Conservation (phyloP, 352 stramenopile genomes). For the Phytophthora fragariaefolia region DNA sequence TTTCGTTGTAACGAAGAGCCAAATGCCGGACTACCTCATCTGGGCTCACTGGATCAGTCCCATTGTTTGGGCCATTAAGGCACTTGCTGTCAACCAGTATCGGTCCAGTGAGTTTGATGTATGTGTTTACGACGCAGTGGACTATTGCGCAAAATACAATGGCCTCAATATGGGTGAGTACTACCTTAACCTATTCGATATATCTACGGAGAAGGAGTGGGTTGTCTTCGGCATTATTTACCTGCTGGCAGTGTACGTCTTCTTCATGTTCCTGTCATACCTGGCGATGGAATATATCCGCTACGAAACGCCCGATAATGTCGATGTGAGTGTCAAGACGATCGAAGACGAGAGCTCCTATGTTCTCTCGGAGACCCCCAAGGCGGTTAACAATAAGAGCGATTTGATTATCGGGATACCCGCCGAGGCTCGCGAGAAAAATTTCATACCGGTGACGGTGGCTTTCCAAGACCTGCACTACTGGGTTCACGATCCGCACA, state of each 20-base stretch:
- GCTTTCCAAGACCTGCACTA: slow-evolving; percentile 26
- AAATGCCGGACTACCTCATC: slow-evolving; percentile 4
- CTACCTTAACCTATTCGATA: slow-evolving; percentile 14
- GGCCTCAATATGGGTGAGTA: slow-evolving; percentile 39
- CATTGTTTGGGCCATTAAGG: slow-evolving; percentile 24
- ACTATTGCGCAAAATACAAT: slow-evolving; percentile 23
- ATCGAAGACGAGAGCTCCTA: slow-evolving; percentile 1
- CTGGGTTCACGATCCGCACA: slow-evolving; percentile 8
- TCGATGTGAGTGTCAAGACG: not conserved
- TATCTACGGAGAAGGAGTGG: slow-evolving; percentile 11
- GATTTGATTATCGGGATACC: not conserved
- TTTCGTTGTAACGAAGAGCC: slow-evolving; percentile 2
- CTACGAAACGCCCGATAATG: slow-evolving; percentile 2
- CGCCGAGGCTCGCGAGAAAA: slow-evolving; percentile 4
- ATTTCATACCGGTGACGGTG: slow-evolving; percentile 20
- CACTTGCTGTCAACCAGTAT: slow-evolving; percentile 36
- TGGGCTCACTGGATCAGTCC: slow-evolving; percentile 35
- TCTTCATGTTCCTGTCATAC: slow-evolving; percentile 4
- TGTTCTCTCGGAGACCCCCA: not conserved
- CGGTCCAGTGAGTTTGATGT: slow-evolving; percentile 22
- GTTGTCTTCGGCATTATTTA: slow-evolving; percentile 13
- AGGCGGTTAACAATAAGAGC: not conserved
- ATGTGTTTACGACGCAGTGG: slow-evolving; percentile 29
- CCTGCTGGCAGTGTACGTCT: slow-evolving; percentile 23
- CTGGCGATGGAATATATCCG: slow-evolving; percentile 1